Evolutionary conservation across 306 rosid species (phyloP).

Genomic region (Purshia tridentata): DNA sequence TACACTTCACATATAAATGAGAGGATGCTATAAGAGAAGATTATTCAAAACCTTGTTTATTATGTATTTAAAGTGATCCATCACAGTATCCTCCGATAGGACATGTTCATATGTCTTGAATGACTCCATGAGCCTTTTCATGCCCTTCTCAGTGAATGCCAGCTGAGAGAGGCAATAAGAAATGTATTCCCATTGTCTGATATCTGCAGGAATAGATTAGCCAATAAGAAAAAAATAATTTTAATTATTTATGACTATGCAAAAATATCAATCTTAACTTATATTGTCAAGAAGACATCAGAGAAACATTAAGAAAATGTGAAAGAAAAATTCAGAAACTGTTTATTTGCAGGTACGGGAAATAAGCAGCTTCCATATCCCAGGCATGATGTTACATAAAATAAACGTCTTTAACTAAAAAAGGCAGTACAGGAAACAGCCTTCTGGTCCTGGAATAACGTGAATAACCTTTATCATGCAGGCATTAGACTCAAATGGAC

Average conservation of each 20-base stretch:
- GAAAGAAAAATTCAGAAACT: not conserved
- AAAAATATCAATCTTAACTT: constrained; percentile 4
- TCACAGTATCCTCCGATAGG: constrained; percentile 77
- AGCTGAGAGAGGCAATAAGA: constrained; percentile 97
- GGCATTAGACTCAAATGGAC: not conserved
- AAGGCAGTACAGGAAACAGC: not conserved
- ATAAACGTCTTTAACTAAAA: not conserved
- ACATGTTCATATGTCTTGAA: constrained; percentile 82
- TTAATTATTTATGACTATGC: constrained; percentile 12
- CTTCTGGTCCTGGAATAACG: not conserved
- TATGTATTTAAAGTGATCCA: constrained; percentile 75
- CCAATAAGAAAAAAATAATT: constrained; percentile 12
- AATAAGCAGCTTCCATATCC: not conserved
- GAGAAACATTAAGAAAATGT: not conserved
- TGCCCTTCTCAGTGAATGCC: constrained; percentile 87
- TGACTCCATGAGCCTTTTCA: constrained; percentile 79
- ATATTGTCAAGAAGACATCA: not conserved
- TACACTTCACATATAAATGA: not conserved
- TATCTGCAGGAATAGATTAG: constrained; percentile 45
- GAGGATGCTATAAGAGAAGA: constrained; percentile 22
- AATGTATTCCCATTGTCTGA: constrained; percentile 76
- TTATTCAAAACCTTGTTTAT: constrained; percentile 64
- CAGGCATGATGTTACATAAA: not conserved
- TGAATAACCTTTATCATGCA: not conserved
- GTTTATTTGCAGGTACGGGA: not conserved